Evolutionary conservation across 1,284 basidiomycete genomes (phyloP), one percentile per base, ranked within the genome.

Genomic region (Xanthoconium separans): DNA sequence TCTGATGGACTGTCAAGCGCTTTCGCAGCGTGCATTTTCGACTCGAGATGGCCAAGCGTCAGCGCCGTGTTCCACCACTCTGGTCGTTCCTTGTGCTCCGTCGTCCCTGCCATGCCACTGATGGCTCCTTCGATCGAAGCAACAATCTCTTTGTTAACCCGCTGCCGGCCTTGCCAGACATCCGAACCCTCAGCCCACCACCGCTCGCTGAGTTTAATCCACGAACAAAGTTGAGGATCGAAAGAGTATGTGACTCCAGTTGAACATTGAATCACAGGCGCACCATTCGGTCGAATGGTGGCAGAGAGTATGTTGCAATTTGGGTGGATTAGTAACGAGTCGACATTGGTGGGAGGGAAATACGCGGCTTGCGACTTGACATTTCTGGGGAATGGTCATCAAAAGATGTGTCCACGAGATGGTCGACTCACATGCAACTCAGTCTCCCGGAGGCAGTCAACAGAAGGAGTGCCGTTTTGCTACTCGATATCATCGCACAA

Each of bases 121-220:
- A 87, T 78, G 34, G 77, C 77, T 45, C 78, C 73, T 68, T 89
- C 88, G 8, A 81, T 73, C 48, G 87, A 70, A 31, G 84, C 73
- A 7, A 71, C 53, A 27, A 71, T 44, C n/a, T 72, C 83, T 76
- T 55, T 80, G 77, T 52, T 73, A 12, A 68, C 70, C 34, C 85
- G 79, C 54, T 84, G 81, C 4, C 86, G 80, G 31, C 84, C 82
- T 65, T 86, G 85, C 89, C 91, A 92, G n/a, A 78, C 79, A 58
- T 91, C 85, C 0, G 89, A 91, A 34, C 89, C 88, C 60, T 85
- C 81, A 0, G 84, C 76, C 85, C 88, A 93, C 89, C 91, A 93
- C 1, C 80, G 73, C 40, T 92, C 87, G 43, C 83, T 84, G 40
- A 96, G 73, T 60, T 85, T 85, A 37, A 83, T 77, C 85, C 91